Evolutionary conservation across 192 early-diverging fungal genomes (phyloP), one percentile per base, ranked within the genome.

Genomic region (Radiomyces spectabilis): DNA sequence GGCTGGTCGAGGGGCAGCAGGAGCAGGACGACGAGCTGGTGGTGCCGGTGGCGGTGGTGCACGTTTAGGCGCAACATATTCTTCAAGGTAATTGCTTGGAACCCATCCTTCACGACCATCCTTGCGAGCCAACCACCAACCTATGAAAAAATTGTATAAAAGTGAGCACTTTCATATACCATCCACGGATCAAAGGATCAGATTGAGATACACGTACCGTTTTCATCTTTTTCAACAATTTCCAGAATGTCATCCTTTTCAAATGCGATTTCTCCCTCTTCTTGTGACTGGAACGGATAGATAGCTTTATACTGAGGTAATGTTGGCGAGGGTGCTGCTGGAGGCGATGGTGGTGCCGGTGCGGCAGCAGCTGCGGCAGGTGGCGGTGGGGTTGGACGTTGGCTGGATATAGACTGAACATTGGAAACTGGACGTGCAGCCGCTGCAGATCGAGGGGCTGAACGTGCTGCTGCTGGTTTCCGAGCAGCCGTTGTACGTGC

Each of bases 81-180:
- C 80, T 39, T 86, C 84, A 22, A 87, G 53, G 51, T 89, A 89
- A 63, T 89, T 86, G 53, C 83, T 85, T n/a, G 86, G 86, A 12
- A 89, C 76, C 86, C 85, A 89, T 22, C 84, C 84, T 69, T 87
- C 81, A 32, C 52, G 68, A 16, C 71, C 73, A 29, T 79, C 81
- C 45, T 76, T 76, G 40, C 72, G 67, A 21, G 75, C 76, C 33
- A 76, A 43, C 75, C 76, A 81, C 75, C 79, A 77, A 22, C 77
- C 76, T 31, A 66, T 55, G 18, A n/a, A 50, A 45, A 12, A 54
- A n/a, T n/a, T n/a, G n/a, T n/a, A n/a, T n/a, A 39, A 39, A 12
- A 39, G 38, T 39, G 38, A 13, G 12, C n/a, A 39, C n/a, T n/a
- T n/a, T n/a, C n/a, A n/a, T n/a, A n/a, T n/a, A n/a, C n/a, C n/a